Evolutionary conservation across 2,329 filamentous ascomycete species (phyloP), one percentile per base, ranked within the genome.

Genomic region (Seiridium unicorne): DNA sequence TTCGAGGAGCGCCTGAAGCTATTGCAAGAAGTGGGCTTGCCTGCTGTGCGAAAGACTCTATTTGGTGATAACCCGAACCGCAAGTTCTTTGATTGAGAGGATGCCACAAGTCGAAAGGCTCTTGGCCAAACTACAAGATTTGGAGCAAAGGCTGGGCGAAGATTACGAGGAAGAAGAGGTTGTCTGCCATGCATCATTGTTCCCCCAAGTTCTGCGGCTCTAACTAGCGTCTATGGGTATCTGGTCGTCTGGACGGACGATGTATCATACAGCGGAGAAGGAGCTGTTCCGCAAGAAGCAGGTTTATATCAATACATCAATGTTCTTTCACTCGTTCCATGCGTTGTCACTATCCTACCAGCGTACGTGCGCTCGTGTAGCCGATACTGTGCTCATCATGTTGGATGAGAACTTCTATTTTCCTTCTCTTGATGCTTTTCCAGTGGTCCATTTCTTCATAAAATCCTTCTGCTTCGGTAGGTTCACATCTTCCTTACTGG

Each of bases 41-140:
- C 95, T 11, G 88, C 88, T 49, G 89, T 99, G 70, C 86, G 95
- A 72, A 86, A 90, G 75, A 90, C 90, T 13, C 83, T 99, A 61
- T 99, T 99, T 72, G 95, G 95, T 62, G 89, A 92, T 81, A 99
- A 99, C 81, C 84, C 88, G 69, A 97, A 98, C 85, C 89, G 95
- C 76, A 96, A 90, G 80, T 99, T 98, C 86, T 91, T 87, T 73
- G 93, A 98, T 74, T 99, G 89, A 80, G 38, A 38, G 36, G 36
- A 7, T 31, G 38, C 4, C 9, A 26, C 32, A 18, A 8, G 13
- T 11, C 13, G 32, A 5, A 7, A n/a, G 32, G 32, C 6, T 38
- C 32, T 40, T 38, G 8, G 3, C 8, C 32, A 32, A 49, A 32
- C 26, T 13, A 13, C 18, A 26, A 26, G 1, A 26, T 8, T 42